Conservation (phyloP, 1,284 basidiomycete species). For the Vanrija sp. region DNA sequence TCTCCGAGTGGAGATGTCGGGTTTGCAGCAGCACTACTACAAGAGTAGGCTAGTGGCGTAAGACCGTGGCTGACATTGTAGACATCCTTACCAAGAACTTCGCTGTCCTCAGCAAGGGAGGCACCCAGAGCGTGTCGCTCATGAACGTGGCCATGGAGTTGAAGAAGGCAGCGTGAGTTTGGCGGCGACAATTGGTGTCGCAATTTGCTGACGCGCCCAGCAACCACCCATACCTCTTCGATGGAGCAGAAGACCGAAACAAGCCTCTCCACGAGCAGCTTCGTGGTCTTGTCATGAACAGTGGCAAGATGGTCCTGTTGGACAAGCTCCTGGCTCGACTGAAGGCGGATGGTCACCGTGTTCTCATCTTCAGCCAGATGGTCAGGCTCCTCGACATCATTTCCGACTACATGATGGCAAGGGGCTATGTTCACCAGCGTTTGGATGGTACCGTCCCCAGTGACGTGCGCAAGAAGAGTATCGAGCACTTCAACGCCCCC, state of each 20-base stretch:
- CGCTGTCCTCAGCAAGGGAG: constrained; percentile 81
- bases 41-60: constrained; percentile 58
- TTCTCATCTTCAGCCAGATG: constrained; percentile 99
- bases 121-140: constrained; percentile 81
- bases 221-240: constrained; percentile 97
- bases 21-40: constrained; percentile 96
- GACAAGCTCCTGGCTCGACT: constrained; percentile 89
- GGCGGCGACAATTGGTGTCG: neutral
- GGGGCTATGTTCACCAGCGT: constrained; percentile 78
- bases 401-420: constrained; percentile 88
- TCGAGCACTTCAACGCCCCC: constrained; percentile 71
- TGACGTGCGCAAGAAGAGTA: constrained; percentile 77
- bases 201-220: constrained; percentile 2
- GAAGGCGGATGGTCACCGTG: constrained; percentile 87
- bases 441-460: constrained; percentile 73
- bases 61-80: constrained; percentile 11
- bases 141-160: constrained; percentile 95
- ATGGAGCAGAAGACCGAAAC: constrained; percentile 80
- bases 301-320: constrained; percentile 94
- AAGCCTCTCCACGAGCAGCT: constrained; percentile 71
- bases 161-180: constrained; percentile 74
- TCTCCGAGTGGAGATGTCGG: constrained; percentile 94
- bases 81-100: constrained; percentile 97
- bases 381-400: constrained; percentile 98
- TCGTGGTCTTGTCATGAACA: constrained; percentile 95